Percentiles rank a stretch among this genome's conserved stretches.
Evolutionary conservation across 768 basidiomycete species (phyloP).

Genomic region (Filobasidium floriforme): DNA sequence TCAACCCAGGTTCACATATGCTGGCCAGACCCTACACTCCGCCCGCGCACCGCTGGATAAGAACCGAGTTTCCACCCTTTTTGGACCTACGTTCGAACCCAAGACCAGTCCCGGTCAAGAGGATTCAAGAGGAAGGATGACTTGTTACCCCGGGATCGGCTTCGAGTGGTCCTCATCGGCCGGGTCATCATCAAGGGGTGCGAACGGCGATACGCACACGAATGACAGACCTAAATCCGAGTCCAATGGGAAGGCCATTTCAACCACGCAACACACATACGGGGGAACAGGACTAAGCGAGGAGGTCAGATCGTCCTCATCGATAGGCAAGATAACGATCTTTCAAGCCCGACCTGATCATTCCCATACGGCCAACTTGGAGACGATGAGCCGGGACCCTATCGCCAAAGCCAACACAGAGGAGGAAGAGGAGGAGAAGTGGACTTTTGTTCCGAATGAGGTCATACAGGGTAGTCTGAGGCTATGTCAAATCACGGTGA

Average conservation of each 20-base stretch:
- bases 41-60: conserved; percentile 22
- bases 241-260: neutral
- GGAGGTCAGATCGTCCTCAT: too few relatives aligned
- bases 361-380: neutral
- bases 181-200: too few relatives aligned
- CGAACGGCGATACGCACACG: too few relatives aligned
- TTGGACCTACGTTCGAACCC: conserved; percentile 18
- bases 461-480: conserved; percentile 19
- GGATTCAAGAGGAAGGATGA: neutral
- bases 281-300: neutral
- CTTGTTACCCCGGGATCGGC: conserved; percentile 1
- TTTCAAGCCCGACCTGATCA: neutral
- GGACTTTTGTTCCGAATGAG: conserved; percentile 23
- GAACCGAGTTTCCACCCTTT: conserved; percentile 11
- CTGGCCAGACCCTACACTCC: conserved; percentile 13
- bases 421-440: conserved; percentile 16
- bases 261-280: neutral
- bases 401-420: neutral
- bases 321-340: neutral
- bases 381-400: conserved; percentile 1
- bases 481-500: conserved; percentile 25
- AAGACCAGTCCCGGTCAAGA: too few relatives aligned
- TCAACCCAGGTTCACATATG: conserved; percentile 25
- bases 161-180: neutral
- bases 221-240: neutral